Evolutionary conservation across 1,284 basidiomycete species (phyloP).

Genomic region (Porodaedalea pini): DNA sequence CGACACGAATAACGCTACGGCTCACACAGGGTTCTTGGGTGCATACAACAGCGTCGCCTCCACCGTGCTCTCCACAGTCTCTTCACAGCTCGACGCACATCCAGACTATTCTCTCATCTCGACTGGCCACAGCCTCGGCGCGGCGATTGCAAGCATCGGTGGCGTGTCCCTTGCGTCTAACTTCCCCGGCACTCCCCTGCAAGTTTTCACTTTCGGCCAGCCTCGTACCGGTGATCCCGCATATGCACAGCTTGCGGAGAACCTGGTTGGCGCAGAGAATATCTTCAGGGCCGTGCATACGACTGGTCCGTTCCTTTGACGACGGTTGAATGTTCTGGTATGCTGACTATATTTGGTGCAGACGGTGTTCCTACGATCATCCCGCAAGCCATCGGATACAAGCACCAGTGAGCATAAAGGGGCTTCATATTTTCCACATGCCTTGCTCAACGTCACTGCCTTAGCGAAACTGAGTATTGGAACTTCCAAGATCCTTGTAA

Average conservation of each 20-base stretch:
- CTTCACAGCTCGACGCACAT: constrained; percentile 27
- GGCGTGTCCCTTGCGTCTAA: constrained; percentile 39
- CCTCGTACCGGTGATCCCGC: constrained; percentile 44
- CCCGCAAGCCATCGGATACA: constrained; percentile 10
- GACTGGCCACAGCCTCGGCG: constrained; percentile 49
- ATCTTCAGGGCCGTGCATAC: constrained; percentile 34
- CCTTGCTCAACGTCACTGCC: not conserved
- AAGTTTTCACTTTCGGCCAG: constrained; percentile 46
- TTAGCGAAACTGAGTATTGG: constrained; percentile 15
- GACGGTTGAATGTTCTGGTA: not conserved
- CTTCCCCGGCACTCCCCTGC: constrained; percentile 35
- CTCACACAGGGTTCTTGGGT: constrained; percentile 11
- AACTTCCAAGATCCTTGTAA: constrained; percentile 17
- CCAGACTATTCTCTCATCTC: constrained; percentile 39
- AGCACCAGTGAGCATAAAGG: constrained; percentile 10
- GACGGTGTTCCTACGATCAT: constrained; percentile 17
- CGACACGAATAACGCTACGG: not conserved
- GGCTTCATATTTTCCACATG: not conserved
- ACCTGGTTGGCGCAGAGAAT: constrained; percentile 32
- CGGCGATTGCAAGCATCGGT: constrained; percentile 42
- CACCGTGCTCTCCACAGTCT: constrained; percentile 28
- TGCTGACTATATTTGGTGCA: not conserved
- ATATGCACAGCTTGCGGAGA: constrained; percentile 41
- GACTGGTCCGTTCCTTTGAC: not conserved
- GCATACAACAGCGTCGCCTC: constrained; percentile 37